These are phyloP conservation scores for Musa itinerans DNA, from an alignment of 176 grass and related monocot genomes.

Conservation along the genomic window DNA sequence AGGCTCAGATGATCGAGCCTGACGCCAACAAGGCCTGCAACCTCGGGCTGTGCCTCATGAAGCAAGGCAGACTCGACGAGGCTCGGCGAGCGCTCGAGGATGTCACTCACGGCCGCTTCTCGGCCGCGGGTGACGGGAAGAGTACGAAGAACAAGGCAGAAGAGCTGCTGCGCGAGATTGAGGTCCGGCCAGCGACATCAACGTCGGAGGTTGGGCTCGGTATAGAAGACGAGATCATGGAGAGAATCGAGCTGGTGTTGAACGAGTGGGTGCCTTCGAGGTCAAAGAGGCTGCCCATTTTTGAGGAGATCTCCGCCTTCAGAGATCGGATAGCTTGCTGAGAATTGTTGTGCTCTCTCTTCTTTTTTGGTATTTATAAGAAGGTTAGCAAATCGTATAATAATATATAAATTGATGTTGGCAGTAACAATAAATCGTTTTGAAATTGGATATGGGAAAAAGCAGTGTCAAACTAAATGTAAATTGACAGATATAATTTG, in stretches of 20 bases:
- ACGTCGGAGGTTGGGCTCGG: conserved; percentile 26
- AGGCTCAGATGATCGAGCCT: conserved; percentile 65
- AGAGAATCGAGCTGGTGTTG: conserved; percentile 51
- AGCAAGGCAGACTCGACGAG: conserved; percentile 43
- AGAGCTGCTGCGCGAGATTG: conserved; percentile 49
- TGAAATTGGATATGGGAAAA: too few species aligned
- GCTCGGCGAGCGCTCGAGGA: conserved; percentile 34
- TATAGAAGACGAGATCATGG: conserved; percentile 54
- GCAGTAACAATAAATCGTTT: too few species aligned
- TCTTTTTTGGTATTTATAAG: neutral
- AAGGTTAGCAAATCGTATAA: neutral
- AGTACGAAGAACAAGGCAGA: conserved; percentile 33
- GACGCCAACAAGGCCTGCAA: conserved; percentile 86
- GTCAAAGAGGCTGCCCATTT: conserved; percentile 80
- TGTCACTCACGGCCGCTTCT: conserved; percentile 31
- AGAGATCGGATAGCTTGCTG: conserved; percentile 83
- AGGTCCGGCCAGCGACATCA: neutral
- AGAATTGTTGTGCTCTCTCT: conserved; percentile 7
- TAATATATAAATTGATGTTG: too few species aligned
- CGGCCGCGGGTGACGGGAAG: conserved; percentile 40
- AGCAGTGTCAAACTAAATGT: too few species aligned
- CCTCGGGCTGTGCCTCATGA: conserved; percentile 65
- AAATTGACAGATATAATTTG: too few species aligned
- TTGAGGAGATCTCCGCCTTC: conserved; percentile 70
- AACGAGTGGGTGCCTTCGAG: conserved; percentile 61